A percentile compares a stretch with the other conserved stretches of the same genome.
Conservation (phyloP, 352 stramenopile genomes). For the Blastocystis sp. region DNA sequence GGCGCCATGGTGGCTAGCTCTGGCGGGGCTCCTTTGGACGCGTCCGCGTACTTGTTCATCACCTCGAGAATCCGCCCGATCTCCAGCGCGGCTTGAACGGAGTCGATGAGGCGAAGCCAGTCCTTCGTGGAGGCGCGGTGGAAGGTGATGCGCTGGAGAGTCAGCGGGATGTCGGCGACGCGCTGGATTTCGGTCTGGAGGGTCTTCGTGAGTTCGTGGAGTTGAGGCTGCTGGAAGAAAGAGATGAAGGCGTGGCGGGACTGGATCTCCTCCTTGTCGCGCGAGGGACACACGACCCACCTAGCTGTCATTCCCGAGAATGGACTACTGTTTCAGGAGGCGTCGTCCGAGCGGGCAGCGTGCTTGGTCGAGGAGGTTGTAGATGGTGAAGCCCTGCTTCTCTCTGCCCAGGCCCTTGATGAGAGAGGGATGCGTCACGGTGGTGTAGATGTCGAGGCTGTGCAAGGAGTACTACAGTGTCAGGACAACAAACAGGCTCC, state of each 20-base stretch:
- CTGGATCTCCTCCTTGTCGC: slow-evolving; percentile 14
- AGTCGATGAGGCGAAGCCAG: slow-evolving; percentile 61
- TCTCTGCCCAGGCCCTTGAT: slow-evolving; percentile 66
- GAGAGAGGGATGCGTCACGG: slow-evolving; percentile 39
- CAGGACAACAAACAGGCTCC: background rate
- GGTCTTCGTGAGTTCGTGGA: slow-evolving; percentile 12
- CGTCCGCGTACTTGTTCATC: slow-evolving; percentile 21
- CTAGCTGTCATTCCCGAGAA: background rate
- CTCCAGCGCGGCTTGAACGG: background rate
- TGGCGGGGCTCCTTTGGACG: background rate
- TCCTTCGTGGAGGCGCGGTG: background rate
- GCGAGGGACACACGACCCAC: slow-evolving; percentile 58
- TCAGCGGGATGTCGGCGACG: slow-evolving; percentile 18
- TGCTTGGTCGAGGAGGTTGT: slow-evolving; percentile 42
- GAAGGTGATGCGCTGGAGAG: background rate
- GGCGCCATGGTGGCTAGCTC: slow-evolving; percentile 16
- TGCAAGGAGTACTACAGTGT: slow-evolving; percentile 35
- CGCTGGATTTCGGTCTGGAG: slow-evolving; percentile 33
- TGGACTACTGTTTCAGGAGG: slow-evolving; percentile 45
- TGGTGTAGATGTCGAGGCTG: slow-evolving; percentile 50
- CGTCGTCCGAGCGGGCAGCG: slow-evolving; percentile 20
- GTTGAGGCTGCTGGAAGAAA: slow-evolving; percentile 57
- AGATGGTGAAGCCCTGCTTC: slow-evolving; percentile 67
- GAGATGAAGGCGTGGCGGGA: slow-evolving; percentile 18
- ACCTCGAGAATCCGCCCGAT: slow-evolving; percentile 22